Evolutionary conservation across 208 protist genomes (phyloP).

Genomic region (Phytomonas francai): DNA sequence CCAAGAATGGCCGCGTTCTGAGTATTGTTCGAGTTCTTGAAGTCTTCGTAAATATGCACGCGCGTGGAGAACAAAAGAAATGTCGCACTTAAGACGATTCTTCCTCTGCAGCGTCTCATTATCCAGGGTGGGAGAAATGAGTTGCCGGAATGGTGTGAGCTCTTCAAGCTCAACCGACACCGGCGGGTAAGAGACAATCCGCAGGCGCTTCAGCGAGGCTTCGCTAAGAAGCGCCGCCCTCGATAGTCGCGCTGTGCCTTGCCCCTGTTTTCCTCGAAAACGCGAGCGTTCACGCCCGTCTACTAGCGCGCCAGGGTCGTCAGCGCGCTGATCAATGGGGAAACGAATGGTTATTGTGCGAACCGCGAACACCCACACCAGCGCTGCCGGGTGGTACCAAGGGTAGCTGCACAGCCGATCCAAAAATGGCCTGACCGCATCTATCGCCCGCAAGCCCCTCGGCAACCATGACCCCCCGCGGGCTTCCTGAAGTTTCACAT

Average conservation of each 20-base stretch:
- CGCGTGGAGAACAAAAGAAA: not conserved
- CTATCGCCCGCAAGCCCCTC: not conserved
- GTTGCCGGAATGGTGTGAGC: not conserved
- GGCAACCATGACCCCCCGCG: not conserved
- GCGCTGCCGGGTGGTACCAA: constrained; percentile 15
- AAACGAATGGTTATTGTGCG: constrained; percentile 21
- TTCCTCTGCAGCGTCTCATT: not conserved
- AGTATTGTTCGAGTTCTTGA: not conserved
- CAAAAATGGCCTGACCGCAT: not conserved
- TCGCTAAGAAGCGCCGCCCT: constrained; percentile 11
- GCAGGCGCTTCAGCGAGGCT: constrained; percentile 12
- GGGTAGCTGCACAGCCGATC: constrained; percentile 10
- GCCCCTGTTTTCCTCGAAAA: not conserved
- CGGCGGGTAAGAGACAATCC: constrained; percentile 26
- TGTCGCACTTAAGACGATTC: not conserved
- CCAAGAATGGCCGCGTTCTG: not conserved
- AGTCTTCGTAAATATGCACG: not conserved
- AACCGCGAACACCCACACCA: constrained; percentile 20
- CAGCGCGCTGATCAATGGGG: constrained; percentile 3
- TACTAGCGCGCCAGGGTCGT: not conserved
- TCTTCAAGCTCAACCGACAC: constrained; percentile 9
- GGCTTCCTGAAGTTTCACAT: not conserved
- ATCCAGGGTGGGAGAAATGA: not conserved
- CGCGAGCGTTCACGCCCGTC: not conserved
- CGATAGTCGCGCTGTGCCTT: not conserved